These are phyloP conservation scores for Trebouxia gelatinosa DNA, from an alignment of 163 green algal genomes.

Conservation along the genomic window DNA sequence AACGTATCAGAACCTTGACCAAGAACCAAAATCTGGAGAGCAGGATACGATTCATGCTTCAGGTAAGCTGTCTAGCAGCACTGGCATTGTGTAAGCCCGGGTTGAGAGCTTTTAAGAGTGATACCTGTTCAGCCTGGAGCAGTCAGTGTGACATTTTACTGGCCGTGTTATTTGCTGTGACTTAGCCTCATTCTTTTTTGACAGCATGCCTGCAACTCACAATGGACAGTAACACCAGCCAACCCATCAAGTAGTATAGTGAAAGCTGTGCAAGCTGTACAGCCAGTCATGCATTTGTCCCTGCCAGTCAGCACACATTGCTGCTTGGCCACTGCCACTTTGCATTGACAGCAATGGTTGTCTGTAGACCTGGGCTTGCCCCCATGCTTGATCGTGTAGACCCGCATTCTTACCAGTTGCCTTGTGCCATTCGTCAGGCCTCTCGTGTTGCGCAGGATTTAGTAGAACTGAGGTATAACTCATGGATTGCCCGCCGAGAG, in stretches of 20 bases:
- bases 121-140: background rate
- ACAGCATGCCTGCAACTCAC: too few relatives aligned
- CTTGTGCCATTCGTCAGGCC: background rate
- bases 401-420: background rate
- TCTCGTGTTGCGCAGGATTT: slow-evolving; percentile 62
- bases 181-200: too few relatives aligned
- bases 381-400: background rate
- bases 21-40: slow-evolving; percentile 71
- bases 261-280: too few relatives aligned
- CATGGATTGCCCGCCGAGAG: slow-evolving; percentile 85
- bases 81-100: too few relatives aligned
- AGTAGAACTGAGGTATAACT: slow-evolving; percentile 74
- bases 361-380: background rate
- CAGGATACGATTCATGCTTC: slow-evolving; percentile 83
- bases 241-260: too few relatives aligned
- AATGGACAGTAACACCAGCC: too few relatives aligned
- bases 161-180: too few relatives aligned
- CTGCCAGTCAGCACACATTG: too few relatives aligned
- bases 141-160: too few relatives aligned
- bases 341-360: background rate
- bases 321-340: too few relatives aligned
- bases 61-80: too few relatives aligned
- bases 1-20: slow-evolving; percentile 71
- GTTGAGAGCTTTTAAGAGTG: background rate
- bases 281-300: too few relatives aligned